phyloP scores from a whole-genome alignment of 805 yeast species.

The Ogataea angusta region DNA sequence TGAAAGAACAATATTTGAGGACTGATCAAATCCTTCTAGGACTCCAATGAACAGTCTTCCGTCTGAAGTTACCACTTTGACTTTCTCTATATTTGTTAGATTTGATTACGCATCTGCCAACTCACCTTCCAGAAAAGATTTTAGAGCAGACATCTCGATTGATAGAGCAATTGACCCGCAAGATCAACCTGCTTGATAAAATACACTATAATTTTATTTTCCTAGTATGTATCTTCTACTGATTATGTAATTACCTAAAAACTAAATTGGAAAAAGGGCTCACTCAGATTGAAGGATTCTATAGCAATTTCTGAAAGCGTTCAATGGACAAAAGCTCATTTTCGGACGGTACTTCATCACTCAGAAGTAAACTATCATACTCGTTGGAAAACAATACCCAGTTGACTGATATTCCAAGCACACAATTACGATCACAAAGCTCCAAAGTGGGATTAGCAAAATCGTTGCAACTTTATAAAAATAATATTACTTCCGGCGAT shows the following conservation, averaged over 20 bases:
- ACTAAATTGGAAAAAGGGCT: no score
- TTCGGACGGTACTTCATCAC: neutral
- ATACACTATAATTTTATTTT: neutral
- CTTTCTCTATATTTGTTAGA: conserved; percentile 39
- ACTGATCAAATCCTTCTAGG: conserved; percentile 61
- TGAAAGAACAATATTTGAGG: conserved; percentile 56
- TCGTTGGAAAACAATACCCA: conserved; percentile 4
- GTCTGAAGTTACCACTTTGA: conserved; percentile 55
- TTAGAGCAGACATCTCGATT: conserved; percentile 23
- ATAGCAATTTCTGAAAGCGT: no score
- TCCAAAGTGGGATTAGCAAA: neutral
- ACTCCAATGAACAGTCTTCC: conserved; percentile 49
- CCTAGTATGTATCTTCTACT: neutral
- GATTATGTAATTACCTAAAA: no score
- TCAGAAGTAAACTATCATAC: conserved; percentile 7
- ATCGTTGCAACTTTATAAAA: conserved; percentile 3
- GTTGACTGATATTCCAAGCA: conserved; percentile 4
- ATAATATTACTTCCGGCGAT: neutral
- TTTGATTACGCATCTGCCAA: conserved; percentile 1
- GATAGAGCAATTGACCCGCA: neutral
- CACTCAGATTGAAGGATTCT: no score
- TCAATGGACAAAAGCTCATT: no score
- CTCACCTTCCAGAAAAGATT: conserved; percentile 27
- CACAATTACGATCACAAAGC: neutral
- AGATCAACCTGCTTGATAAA: neutral